Percentiles rank a stretch among this genome's conserved stretches.
These are phyloP conservation scores for Penicillium capsulatum DNA, from an alignment of 2,329 filamentous ascomycete species.

Conservation along the genomic window DNA sequence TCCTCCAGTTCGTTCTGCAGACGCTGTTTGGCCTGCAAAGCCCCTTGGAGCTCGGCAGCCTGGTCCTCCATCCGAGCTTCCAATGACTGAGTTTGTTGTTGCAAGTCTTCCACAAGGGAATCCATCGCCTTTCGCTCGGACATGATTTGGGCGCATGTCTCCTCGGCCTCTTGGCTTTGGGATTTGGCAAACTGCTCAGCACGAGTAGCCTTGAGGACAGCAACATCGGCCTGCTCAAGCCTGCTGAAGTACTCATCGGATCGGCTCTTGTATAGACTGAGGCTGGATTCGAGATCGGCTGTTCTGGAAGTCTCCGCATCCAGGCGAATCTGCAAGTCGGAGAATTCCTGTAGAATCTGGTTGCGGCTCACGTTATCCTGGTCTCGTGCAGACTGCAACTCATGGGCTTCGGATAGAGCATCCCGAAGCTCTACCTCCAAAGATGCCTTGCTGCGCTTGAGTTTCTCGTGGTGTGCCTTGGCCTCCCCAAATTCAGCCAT, in stretches of 20 bases:
- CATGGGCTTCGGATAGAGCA: conserved; percentile 74
- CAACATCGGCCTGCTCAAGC: conserved; percentile 92
- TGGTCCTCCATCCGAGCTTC: conserved; percentile 91
- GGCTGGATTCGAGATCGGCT: conserved; percentile 75
- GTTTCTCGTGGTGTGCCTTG: conserved; percentile 79
- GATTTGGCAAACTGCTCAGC: conserved; percentile 92
- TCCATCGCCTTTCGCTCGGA: conserved; percentile 90
- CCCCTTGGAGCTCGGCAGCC: conserved; percentile 80
- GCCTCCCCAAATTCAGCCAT: conserved; percentile 80
- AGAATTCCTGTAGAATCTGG: conserved; percentile 86
- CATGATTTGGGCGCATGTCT: conserved; percentile 84
- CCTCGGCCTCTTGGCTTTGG: conserved; percentile 85
- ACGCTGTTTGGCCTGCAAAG: conserved; percentile 83
- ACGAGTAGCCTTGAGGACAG: conserved; percentile 83
- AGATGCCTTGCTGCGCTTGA: conserved; percentile 74
- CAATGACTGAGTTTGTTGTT: conserved; percentile 80
- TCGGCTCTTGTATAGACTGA: conserved; percentile 83
- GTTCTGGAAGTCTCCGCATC: conserved; percentile 84
- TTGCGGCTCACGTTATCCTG: conserved; percentile 83
- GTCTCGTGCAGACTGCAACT: conserved; percentile 72
- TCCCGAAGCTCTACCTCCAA: conserved; percentile 86
- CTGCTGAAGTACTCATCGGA: conserved; percentile 97
- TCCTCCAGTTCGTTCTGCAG: conserved; percentile 97
- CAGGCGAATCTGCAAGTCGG: conserved; percentile 86
- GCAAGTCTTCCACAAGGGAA: conserved; percentile 77